Conservation (phyloP, 1,284 basidiomycete species). For the Cerrena zonata region DNA sequence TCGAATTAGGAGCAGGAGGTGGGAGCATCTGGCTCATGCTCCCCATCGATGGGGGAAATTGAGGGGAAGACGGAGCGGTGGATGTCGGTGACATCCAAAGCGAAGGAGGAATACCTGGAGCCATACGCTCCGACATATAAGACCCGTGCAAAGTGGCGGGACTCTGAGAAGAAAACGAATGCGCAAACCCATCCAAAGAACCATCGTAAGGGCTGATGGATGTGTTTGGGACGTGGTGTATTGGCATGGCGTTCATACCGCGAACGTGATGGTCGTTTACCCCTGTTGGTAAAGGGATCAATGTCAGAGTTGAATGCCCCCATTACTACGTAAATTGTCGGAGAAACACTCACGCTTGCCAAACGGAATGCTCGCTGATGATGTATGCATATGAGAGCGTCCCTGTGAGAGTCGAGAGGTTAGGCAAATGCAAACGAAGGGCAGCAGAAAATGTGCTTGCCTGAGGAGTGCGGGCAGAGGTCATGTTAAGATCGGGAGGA, state of each 20-base stretch:
- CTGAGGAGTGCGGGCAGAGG: slow-evolving; percentile 16
- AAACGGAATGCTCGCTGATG: slow-evolving; percentile 19
- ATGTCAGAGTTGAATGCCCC: neutral
- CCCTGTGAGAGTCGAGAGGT: slow-evolving; percentile 25
- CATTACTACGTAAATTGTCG: slow-evolving; percentile 16
- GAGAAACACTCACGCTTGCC: slow-evolving; percentile 26
- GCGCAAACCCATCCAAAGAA: slow-evolving; percentile 3
- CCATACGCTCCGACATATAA: slow-evolving; percentile 44
- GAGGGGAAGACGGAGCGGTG: slow-evolving; percentile 39
- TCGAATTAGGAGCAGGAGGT: slow-evolving; percentile 22
- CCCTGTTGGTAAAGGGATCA: slow-evolving; percentile 5
- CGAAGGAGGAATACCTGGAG: slow-evolving; percentile 58
- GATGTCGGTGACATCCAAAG: slow-evolving; percentile 75
- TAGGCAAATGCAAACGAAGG: too few species aligned
- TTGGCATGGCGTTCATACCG: slow-evolving; percentile 9
- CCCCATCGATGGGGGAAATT: slow-evolving; percentile 25
- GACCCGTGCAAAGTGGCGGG: slow-evolving; percentile 2
- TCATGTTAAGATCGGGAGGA: slow-evolving; percentile 21
- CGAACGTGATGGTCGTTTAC: slow-evolving; percentile 8
- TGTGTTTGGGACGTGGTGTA: slow-evolving; percentile 16
- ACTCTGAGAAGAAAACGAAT: slow-evolving; percentile 8
- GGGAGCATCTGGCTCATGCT: slow-evolving; percentile 28
- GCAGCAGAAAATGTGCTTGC: slow-evolving; percentile 18
- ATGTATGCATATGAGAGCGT: slow-evolving; percentile 23
- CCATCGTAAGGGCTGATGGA: slow-evolving; percentile 13